These are phyloP conservation scores for Eimeria necatrix DNA, from an alignment of 169 alveolate species.

Conservation along the genomic window DNA sequence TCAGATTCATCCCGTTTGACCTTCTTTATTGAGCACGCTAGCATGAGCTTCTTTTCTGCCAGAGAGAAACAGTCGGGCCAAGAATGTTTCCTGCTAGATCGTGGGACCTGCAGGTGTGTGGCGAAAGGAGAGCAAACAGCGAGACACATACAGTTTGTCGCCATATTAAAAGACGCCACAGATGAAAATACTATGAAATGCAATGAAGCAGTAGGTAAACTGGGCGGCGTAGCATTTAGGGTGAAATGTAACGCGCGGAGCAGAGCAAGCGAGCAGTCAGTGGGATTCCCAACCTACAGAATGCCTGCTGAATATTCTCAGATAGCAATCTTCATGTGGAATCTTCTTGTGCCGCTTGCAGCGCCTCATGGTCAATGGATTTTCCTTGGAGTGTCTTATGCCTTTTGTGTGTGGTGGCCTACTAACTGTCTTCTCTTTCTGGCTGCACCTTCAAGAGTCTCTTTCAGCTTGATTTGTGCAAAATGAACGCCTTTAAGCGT, in stretches of 20 bases:
- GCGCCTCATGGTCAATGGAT: constrained; percentile 12
- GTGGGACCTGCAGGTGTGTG: constrained; percentile 43
- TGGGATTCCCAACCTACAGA: not conserved
- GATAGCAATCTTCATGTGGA: constrained; percentile 48
- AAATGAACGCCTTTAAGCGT: no score
- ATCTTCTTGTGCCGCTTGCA: not conserved
- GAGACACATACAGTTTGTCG: no score
- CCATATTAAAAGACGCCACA: no score
- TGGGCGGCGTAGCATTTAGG: no score
- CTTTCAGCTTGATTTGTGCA: no score
- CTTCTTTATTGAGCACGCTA: not conserved
- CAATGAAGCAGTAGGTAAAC: no score
- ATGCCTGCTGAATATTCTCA: constrained; percentile 58
- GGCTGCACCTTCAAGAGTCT: no score
- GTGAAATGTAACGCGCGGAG: not conserved
- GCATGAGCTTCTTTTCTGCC: constrained; percentile 39
- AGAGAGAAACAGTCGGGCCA: constrained; percentile 40
- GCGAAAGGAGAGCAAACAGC: no score
- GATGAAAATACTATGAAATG: no score
- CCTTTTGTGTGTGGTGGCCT: no score
- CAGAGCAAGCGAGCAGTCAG: not conserved
- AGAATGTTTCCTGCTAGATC: not conserved
- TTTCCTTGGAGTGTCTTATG: no score
- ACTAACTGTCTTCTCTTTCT: no score
- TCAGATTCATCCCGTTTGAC: not conserved